Conservation (phyloP, 2,329 filamentous ascomycete species). For the Colletotrichum phormii region DNA sequence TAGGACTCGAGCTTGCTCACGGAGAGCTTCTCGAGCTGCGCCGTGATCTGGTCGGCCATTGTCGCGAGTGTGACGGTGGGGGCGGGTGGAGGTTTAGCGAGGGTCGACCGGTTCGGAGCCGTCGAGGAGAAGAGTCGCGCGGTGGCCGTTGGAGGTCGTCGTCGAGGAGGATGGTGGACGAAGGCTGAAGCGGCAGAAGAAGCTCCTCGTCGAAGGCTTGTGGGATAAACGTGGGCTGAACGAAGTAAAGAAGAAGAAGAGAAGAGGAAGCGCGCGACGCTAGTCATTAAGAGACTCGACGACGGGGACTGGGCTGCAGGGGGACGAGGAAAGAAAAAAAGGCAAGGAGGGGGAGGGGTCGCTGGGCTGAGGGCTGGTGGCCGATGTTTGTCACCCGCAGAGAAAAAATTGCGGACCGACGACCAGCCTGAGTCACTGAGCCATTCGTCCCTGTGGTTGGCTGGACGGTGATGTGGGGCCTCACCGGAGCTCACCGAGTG, state of each 20-base stretch:
- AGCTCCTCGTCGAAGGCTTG: constrained; percentile 24
- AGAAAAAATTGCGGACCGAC: constrained; percentile 29
- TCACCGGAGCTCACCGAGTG: neutral
- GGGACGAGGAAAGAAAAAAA: constrained; percentile 19
- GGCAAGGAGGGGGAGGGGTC: constrained; percentile 20
- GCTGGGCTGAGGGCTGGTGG: constrained; percentile 1
- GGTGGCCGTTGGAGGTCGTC: neutral
- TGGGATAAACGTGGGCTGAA: constrained; percentile 8
- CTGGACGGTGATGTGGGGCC: neutral
- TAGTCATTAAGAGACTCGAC: constrained; percentile 34
- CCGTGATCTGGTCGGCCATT: constrained; percentile 48
- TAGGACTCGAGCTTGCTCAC: constrained; percentile 54
- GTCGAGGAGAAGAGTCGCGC: constrained; percentile 16
- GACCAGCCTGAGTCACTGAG: constrained; percentile 25
- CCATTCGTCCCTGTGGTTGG: neutral
- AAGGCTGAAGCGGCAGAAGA: constrained; percentile 1
- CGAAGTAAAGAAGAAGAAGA: constrained; percentile 33
- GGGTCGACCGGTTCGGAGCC: constrained; percentile 2
- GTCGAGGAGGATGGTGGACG: neutral
- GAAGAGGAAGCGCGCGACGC: constrained; percentile 30
- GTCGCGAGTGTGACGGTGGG: constrained; percentile 29
- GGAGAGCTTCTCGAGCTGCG: constrained; percentile 49
- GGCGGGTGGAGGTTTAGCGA: constrained; percentile 20
- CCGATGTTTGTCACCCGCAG: constrained; percentile 14
- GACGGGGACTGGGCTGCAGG: neutral